phyloP scores from a whole-genome alignment of 1,284 basidiomycete species.

The Cystobasidium slooffiae region DNA sequence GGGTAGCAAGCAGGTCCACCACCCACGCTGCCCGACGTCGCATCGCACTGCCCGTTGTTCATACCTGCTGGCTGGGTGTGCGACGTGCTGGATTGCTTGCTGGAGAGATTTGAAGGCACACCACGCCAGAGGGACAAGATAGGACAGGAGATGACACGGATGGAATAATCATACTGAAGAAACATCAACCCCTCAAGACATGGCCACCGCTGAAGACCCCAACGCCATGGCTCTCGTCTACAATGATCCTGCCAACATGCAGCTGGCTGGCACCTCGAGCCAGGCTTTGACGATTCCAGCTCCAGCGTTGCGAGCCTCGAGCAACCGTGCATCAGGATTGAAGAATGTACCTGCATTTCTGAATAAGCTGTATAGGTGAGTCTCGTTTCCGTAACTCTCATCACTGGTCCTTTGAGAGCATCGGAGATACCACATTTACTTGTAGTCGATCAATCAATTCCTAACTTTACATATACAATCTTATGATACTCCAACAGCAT shows the following conservation, averaged over 20 bases:
- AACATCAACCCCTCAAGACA: neutral
- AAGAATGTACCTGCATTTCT: conserved; percentile 72
- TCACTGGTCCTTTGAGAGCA: neutral
- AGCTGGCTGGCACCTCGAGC: conserved; percentile 30
- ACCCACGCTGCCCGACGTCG: too few species aligned
- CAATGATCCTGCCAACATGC: conserved; percentile 27
- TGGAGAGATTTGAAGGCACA: too few species aligned
- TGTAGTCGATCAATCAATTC: neutral
- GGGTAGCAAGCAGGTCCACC: too few species aligned
- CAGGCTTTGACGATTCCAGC: conserved; percentile 22
- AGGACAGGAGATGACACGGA: neutral
- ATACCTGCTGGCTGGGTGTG: too few species aligned
- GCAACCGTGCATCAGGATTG: conserved; percentile 8
- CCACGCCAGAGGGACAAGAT: too few species aligned
- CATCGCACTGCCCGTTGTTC: too few species aligned
- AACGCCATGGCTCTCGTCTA: conserved; percentile 31
- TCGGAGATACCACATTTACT: neutral
- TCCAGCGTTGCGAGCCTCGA: neutral
- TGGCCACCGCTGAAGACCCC: conserved; percentile 11
- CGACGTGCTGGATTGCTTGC: too few species aligned
- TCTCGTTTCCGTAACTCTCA: conserved; percentile 7
- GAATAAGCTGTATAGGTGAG: conserved; percentile 87
- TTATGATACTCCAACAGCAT: conserved; percentile 68
- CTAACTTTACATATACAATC: neutral
- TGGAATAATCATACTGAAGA: neutral